Conservation (phyloP, 306 rosid genomes). For the Castanea sativa region DNA sequence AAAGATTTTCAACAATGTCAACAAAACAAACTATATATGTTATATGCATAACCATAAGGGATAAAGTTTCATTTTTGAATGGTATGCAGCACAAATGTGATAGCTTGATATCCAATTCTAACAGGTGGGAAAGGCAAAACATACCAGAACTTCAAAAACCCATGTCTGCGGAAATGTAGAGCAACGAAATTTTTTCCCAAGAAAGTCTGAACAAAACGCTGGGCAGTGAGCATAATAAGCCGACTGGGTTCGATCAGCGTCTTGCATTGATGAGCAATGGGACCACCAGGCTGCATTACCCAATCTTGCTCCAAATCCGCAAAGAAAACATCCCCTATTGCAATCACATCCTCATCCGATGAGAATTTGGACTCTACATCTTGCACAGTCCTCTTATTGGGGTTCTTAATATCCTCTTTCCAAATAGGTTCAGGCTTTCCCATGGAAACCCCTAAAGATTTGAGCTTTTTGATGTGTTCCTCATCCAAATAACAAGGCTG, state of each 20-base stretch:
- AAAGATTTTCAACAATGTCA: too few relatives aligned
- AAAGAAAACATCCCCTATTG: constrained; percentile 87
- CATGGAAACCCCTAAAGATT: constrained; percentile 59
- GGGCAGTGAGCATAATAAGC: constrained; percentile 81
- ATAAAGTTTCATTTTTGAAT: not conserved
- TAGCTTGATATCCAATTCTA: not conserved
- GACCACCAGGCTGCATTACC: constrained; percentile 96
- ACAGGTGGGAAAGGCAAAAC: not conserved
- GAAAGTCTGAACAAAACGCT: constrained; percentile 95
- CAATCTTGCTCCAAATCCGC: constrained; percentile 78
- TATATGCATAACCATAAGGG: not conserved
- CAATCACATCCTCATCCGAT: constrained; percentile 70
- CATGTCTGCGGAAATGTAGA: constrained; percentile 88
- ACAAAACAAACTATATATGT: too few relatives aligned
- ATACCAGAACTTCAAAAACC: constrained; percentile 96
- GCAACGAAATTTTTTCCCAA: constrained; percentile 79
- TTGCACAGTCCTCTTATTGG: constrained; percentile 61
- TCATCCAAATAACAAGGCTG: constrained; percentile 74
- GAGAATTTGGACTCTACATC: constrained; percentile 68
- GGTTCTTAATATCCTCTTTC: constrained; percentile 68
- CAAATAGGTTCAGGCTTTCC: constrained; percentile 65
- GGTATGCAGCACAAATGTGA: not conserved
- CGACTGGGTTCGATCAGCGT: constrained; percentile 78
- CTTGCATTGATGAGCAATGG: constrained; percentile 84
- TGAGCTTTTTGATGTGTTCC: constrained; percentile 63